These are phyloP conservation scores for Globisporangium paddicum DNA, from an alignment of 352 stramenopile genomes.

Conservation along the genomic window DNA sequence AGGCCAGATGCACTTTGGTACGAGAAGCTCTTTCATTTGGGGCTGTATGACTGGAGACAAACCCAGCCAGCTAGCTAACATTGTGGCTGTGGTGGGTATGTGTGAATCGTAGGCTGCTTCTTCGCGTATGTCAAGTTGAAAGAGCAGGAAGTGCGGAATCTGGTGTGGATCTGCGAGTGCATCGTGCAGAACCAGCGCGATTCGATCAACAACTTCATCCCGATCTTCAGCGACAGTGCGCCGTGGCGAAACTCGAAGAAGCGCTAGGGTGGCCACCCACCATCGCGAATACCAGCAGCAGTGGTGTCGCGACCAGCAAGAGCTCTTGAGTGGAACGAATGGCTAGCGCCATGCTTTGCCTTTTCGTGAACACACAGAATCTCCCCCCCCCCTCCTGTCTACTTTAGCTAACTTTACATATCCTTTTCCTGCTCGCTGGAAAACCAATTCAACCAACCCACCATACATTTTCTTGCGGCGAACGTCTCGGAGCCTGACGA, in stretches of 20 bases:
- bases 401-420: constrained; percentile 5
- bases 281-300: neutral
- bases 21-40: neutral
- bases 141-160: constrained; percentile 99
- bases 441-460: neutral
- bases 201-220: constrained; percentile 99
- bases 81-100: too few relatives aligned
- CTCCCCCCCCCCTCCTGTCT: neutral
- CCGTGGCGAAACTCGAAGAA: constrained; percentile 88
- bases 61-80: too few relatives aligned
- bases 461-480: neutral
- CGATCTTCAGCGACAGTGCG: constrained; percentile 95
- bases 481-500: too few relatives aligned
- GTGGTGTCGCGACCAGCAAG: too few relatives aligned
- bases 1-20: constrained; percentile 98
- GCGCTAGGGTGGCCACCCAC: constrained; percentile 19
- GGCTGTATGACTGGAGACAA: neutral
- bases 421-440: neutral
- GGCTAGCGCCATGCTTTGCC: too few relatives aligned
- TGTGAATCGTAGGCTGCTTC: constrained; percentile 72
- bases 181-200: constrained; percentile 99
- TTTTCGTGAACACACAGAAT: too few relatives aligned
- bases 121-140: constrained; percentile 99
- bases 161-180: constrained; percentile 99
- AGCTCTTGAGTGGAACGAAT: too few relatives aligned